Conservation (phyloP, 2,329 filamentous ascomycete species). For the Ophiocordyceps camponoti-leonardi region DNA sequence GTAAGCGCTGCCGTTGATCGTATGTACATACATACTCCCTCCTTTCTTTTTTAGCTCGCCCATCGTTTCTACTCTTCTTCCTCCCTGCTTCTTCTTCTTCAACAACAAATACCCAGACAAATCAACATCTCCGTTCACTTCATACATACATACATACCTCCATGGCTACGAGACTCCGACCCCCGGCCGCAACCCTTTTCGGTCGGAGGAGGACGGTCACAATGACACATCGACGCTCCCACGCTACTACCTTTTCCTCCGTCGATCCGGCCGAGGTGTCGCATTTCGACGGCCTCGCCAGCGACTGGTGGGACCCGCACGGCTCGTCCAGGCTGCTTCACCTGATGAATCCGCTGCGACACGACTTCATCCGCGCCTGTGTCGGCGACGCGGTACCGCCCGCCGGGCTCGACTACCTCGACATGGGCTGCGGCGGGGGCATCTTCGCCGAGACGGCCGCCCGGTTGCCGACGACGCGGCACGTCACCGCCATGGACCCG, state of each 20-base stretch:
- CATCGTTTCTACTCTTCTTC: no score
- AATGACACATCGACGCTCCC: constrained; percentile 2
- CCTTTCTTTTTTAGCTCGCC: no score
- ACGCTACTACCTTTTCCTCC: constrained; percentile 35
- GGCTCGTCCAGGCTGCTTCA: constrained; percentile 84
- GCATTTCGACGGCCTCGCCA: constrained; percentile 87
- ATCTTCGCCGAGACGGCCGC: constrained; percentile 88
- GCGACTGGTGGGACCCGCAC: constrained; percentile 93
- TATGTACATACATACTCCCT: no score
- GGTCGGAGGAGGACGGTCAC: background rate
- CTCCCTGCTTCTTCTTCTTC: no score
- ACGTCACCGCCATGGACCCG: constrained; percentile 64
- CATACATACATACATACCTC: no score
- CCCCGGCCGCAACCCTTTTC: background rate
- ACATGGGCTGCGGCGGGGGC: constrained; percentile 88
- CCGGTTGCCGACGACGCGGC: constrained; percentile 41
- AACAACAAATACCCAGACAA: no score
- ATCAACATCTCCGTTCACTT: no score
- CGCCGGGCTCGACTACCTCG: constrained; percentile 50
- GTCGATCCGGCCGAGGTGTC: constrained; percentile 81
- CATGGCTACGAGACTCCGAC: background rate
- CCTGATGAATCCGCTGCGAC: constrained; percentile 93
- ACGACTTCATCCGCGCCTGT: constrained; percentile 74
- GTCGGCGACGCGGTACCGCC: constrained; percentile 28
- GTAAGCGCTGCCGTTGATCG: no score